Base-by-base conservation (phyloP, 2,329 filamentous ascomycete species). In the Fonsecaea nubica region DNA sequence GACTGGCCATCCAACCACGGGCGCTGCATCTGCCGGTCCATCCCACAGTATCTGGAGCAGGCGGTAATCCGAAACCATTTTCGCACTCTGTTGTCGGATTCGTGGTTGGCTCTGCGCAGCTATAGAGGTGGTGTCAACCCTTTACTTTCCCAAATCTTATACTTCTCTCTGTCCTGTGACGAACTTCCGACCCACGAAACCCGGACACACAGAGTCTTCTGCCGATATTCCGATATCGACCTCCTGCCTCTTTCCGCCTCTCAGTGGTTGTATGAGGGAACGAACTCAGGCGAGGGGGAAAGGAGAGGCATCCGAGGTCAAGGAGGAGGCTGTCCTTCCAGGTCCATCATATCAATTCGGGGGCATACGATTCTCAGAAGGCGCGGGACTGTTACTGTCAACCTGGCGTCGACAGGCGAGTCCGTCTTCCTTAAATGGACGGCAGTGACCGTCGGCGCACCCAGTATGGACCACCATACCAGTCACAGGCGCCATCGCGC, bases 401-500 rank as follows among this genome's bases (percentile, higher is more conserved):
- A 35, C 62, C 69, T 71, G 69, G 69, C 69, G 67, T 66, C 69
- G 57, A 68, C 65, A 52, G 57, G 55, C 48, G 67, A 66, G 58
- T 61, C 40, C 42, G 57, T 58, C 60, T 59, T 63, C 68, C 60
- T 72, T 73, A 87, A 77, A 95, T 95, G 92, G 92, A 94, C 84
- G 88, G 90, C 81, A 87, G 89, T 82, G 87, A 86, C 80, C 87
- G 86, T 77, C 84, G 87, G 76, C 85, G 88, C 83, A 90, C 90
- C 86, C 90, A 90, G 83, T 87, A 90, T 86, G 90, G 91, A 80
- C 84, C 86, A 80, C 84, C 87, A 77, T 82, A 85, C 79, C 89
- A 90, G 80, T 83, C 87, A 75, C 67, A 66, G 30, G 66, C 70
- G 62, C 64, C 69, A 62, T 59, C 72, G 64, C 69, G 66, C 33